Evolutionary conservation across 371 early-diverging fungal species (phyloP).

Genomic region (Cladochytrium tenue): DNA sequence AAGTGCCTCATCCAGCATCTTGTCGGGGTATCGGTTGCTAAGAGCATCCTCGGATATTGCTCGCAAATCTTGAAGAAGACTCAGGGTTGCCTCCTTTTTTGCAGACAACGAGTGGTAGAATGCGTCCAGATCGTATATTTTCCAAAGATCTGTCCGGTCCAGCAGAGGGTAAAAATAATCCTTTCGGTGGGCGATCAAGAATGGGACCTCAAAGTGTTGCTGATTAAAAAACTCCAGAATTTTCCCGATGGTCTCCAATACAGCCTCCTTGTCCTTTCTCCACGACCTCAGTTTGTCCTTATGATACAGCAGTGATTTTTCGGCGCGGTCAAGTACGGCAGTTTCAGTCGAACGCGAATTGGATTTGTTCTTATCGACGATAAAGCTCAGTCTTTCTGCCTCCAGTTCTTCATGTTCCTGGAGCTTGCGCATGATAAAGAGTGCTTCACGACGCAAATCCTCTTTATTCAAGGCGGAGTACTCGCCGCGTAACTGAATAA

Average conservation of each 20-base stretch:
- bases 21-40: conserved; percentile 40
- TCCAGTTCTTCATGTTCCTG: background rate
- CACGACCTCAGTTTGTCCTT: background rate
- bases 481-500: conserved; percentile 25
- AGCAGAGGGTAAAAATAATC: conserved; percentile 63
- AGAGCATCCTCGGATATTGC: conserved; percentile 51
- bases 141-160: conserved; percentile 79
- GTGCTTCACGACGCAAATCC: conserved; percentile 15
- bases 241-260: conserved; percentile 5
- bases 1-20: conserved; percentile 33
- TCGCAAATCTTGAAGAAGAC: conserved; percentile 28
- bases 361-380: background rate
- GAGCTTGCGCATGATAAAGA: conserved; percentile 2
- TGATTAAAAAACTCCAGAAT: conserved; percentile 27
- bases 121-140: conserved; percentile 78
- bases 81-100: conserved; percentile 20
- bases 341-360: background rate
- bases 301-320: background rate
- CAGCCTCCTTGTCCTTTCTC: background rate
- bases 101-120: conserved; percentile 70
- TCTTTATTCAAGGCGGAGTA: conserved; percentile 14
- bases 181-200: conserved; percentile 80
- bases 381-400: background rate
- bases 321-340: background rate
- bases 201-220: conserved; percentile 81